Base-by-base conservation (phyloP, 2,329 filamentous ascomycete species). In the Catunica adiposa region DNA sequence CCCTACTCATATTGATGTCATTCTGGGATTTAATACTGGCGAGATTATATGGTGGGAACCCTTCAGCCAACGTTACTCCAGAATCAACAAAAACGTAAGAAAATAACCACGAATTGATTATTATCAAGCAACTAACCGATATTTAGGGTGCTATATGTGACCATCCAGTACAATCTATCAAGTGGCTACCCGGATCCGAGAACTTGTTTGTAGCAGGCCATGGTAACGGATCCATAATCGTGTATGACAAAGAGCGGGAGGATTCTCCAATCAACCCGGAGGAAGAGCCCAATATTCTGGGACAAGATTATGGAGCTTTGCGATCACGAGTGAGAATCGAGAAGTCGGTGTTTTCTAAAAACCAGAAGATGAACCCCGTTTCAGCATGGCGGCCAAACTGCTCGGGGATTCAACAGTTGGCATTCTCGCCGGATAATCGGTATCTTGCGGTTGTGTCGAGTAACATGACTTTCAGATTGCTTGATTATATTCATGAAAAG, bases 1-100 rank as follows among this genome's bases (percentile, higher is more conserved):
- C 53, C 66, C 77, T 2, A 80, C 77, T 3, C 90, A 97, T 64
- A 76, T 98, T 44, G 92, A 98, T 66, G 75, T 98, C 20, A 82
- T 95, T 57, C 86, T 98, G 81, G 92, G 92, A 1, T 97, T 95
- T 64, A 96, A 90, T 5, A 94, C 89, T 0, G 89, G 89, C 40
- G 92, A 98, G 67, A 89, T 98, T 51, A 90, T 98, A 60, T 98
- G 92, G 92, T 97, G 92, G 73, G 92, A 98, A 68, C 89, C 92
- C 9, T 86, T 96, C 64, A 90, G 89, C 40, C 90, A 97, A 64
- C 89, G 94, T 66, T 98, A 98, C 68, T 86, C 88, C 2, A 82
- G 92, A 20, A 76, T 98, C 63, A 98, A 98, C 66, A 98, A 98
- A 71, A 97, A 97, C 66, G 83, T 85, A 69, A 23, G 38, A 58